Base-by-base conservation (phyloP, 2,329 filamentous ascomycete species). In the Epichloe sibirici region DNA sequence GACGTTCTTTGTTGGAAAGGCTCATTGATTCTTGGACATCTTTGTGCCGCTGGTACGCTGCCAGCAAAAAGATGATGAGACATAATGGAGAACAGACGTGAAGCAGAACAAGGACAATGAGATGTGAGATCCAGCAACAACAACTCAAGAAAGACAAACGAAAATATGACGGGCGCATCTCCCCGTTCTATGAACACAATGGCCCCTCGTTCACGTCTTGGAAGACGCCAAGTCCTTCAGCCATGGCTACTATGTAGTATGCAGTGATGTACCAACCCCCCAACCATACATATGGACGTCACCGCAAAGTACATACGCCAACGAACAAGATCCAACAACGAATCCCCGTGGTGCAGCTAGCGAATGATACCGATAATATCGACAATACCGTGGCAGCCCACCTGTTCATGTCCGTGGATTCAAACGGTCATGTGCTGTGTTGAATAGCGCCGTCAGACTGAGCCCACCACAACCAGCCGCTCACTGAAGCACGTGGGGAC, bases 271-370 rank as follows among this genome's bases (percentile, higher is more conserved):
- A 31, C 28, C 28, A 31, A 8, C 28, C 17, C 17, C 17, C 17
- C 17, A 21, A 31, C 8, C 28, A 31, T 31, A 9, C 7, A 9
- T 56, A 57, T 50, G 48, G 39, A 39, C 31, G 40, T 39, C 48
- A 57, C 49, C 51, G 51, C 57, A 43, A 5, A 9, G 21, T 12
- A 7, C 11, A 28, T 21, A 21, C 44, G 52, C 59, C 56, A 57
- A 61, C 63, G 57, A 67, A 66, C 65, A 60, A 55, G 57, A 49
- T 61, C 57, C 57, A 61, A 55, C 58, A 48, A 49, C 57, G 58
- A 57, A 54, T 59, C 59, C 65, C 57, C 65, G 65, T 67, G 65
- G 57, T 60, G 53, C 55, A 58, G 53, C 53, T 57, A 56, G 49
- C 51, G 52, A 55, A 51, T 49, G 56, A 56, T 53, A 65, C 65